Conservation (phyloP, 768 basidiomycete species). For the Paxillus rubicundulus region DNA sequence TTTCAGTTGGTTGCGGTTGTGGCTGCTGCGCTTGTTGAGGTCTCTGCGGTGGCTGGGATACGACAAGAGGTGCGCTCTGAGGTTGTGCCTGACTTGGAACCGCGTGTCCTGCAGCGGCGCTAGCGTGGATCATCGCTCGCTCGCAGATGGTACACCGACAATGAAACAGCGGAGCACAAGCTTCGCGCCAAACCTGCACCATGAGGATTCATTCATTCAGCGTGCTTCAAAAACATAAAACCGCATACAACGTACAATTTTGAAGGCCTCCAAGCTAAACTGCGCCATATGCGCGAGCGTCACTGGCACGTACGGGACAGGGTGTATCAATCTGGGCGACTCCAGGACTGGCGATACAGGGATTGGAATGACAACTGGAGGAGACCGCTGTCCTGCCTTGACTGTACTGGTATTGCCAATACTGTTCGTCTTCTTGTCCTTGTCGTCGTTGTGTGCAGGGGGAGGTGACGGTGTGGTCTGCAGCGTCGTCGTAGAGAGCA, state of each 20-base stretch:
- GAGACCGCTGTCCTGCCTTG: slow-evolving; percentile 17
- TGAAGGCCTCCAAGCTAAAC: slow-evolving; percentile 58
- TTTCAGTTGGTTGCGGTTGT: slow-evolving; percentile 15
- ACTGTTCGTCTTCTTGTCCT: slow-evolving; percentile 34
- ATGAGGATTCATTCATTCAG: slow-evolving; percentile 1
- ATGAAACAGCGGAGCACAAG: slow-evolving; percentile 66
- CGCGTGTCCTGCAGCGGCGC: slow-evolving; percentile 39
- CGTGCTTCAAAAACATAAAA: not conserved
- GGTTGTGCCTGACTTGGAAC: slow-evolving; percentile 28
- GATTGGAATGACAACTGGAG: slow-evolving; percentile 34
- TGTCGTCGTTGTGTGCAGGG: slow-evolving; percentile 39
- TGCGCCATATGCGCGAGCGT: slow-evolving; percentile 52
- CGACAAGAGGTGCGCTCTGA: slow-evolving; percentile 8
- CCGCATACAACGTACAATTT: slow-evolving; percentile 41
- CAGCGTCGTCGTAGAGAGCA: slow-evolving; percentile 68
- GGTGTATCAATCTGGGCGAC: slow-evolving; percentile 56
- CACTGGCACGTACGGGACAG: slow-evolving; percentile 68
- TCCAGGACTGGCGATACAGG: slow-evolving; percentile 61
- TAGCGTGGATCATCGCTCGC: slow-evolving; percentile 56
- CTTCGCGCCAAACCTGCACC: slow-evolving; percentile 68
- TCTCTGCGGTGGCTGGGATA: slow-evolving; percentile 13
- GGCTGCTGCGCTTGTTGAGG: slow-evolving; percentile 9
- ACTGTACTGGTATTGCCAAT: not conserved
- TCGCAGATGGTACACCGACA: slow-evolving; percentile 75
- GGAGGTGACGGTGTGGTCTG: slow-evolving; percentile 80